Percentiles rank a stretch among this genome's conserved stretches.
These are phyloP conservation scores for Picea glauca DNA, from an alignment of 75 land plant genomes.

Conservation along the genomic window DNA sequence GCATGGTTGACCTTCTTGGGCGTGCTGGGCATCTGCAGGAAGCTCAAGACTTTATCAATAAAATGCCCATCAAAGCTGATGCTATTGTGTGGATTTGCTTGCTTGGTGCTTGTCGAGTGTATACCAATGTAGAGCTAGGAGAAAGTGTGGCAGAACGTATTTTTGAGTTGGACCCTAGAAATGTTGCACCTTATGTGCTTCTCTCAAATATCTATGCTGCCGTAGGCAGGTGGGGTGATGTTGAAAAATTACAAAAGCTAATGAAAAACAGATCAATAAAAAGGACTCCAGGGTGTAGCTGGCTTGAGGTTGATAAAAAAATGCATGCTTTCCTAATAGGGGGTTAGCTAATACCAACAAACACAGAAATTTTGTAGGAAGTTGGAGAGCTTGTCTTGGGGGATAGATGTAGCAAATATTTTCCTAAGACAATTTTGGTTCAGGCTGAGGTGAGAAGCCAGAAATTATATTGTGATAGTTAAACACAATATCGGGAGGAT, in stretches of 20 bases:
- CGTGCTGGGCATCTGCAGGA: slow-evolving; percentile 43
- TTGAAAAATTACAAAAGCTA: slow-evolving; percentile 26
- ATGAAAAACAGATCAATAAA: slow-evolving; percentile 14
- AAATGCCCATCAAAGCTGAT: slow-evolving; percentile 36
- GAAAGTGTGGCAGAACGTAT: slow-evolving; percentile 29
- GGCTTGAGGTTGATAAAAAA: slow-evolving; percentile 25
- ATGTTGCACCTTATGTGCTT: slow-evolving; percentile 41
- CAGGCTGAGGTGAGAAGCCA: no score
- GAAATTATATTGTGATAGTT: no score
- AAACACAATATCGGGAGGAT: no score
- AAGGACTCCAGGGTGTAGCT: slow-evolving; percentile 46
- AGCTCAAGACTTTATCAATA: slow-evolving; percentile 41
- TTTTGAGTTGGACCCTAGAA: slow-evolving; percentile 28
- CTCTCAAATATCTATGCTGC: slow-evolving; percentile 59
- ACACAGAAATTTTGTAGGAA: no score
- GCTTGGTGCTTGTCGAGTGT: slow-evolving; percentile 38
- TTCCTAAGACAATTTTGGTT: no score
- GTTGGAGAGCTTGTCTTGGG: no score
- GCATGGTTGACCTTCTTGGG: slow-evolving; percentile 62
- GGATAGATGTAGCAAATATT: no score
- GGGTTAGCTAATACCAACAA: no score
- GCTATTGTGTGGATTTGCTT: slow-evolving; percentile 50
- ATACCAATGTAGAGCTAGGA: slow-evolving; percentile 32
- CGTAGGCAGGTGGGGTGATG: slow-evolving; percentile 47
- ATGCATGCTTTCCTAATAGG: background rate